Conservation (phyloP, 306 rosid species). For the Vachellia pachyceras region DNA sequence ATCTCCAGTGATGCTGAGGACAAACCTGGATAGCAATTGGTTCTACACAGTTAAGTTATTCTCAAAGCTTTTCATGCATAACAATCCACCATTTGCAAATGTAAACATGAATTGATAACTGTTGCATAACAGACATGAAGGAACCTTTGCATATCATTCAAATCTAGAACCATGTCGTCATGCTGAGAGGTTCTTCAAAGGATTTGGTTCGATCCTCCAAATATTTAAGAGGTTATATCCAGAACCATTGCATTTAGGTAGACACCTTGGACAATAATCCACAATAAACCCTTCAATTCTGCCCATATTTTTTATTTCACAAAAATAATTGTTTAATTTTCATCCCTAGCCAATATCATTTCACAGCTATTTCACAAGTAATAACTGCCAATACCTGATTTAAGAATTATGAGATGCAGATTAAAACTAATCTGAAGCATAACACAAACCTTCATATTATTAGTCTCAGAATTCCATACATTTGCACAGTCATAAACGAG, state of each 20-base stretch:
- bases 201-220: not conserved
- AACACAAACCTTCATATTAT: not conserved
- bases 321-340: not conserved
- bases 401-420: not conserved
- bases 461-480: not conserved
- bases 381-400: not conserved
- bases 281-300: not conserved
- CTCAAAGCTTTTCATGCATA: not conserved
- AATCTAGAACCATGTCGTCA: conserved; percentile 1
- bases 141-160: not conserved
- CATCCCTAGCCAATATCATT: not conserved
- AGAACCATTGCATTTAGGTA: not conserved
- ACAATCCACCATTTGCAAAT: conserved; percentile 3
- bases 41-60: not conserved
- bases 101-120: not conserved
- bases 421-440: not conserved
- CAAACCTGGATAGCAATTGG: not conserved
- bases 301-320: not conserved
- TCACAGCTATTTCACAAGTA: not conserved
- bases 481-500: not conserved
- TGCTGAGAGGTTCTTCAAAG: not conserved
- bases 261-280: not conserved
- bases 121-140: not conserved
- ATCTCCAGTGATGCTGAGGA: not conserved
- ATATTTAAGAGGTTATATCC: not conserved